Conservation (phyloP, 306 rosid species). For the Nissolia schottii region DNA sequence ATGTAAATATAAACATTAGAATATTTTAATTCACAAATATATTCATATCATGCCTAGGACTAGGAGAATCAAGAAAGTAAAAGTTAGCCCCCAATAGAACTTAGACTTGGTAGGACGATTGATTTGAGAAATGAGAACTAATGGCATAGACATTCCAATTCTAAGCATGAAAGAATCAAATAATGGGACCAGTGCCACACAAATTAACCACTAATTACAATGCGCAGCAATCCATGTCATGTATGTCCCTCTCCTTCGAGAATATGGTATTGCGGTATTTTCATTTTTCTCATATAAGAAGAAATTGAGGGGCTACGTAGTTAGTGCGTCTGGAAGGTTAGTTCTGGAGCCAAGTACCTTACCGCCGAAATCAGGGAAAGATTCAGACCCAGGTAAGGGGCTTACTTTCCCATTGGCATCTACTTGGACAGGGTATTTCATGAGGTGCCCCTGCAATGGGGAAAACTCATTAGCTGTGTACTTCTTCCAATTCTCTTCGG, state of each 20-base stretch:
- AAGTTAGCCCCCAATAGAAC: too few relatives aligned
- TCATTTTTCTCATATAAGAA: background rate
- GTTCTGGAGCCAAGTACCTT: constrained; percentile 36
- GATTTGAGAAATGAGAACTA: too few relatives aligned
- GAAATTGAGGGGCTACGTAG: constrained; percentile 21
- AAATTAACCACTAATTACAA: too few relatives aligned
- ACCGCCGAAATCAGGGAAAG: constrained; percentile 41
- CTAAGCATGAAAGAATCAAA: too few relatives aligned
- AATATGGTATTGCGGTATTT: too few relatives aligned
- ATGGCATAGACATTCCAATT: too few relatives aligned
- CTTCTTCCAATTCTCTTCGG: constrained; percentile 68
- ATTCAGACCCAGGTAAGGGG: constrained; percentile 29
- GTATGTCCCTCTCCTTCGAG: background rate
- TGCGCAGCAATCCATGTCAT: constrained; percentile 9
- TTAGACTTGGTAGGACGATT: too few relatives aligned
- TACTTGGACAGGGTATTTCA: constrained; percentile 37
- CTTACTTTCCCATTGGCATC: constrained; percentile 23
- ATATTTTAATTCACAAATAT: too few relatives aligned
- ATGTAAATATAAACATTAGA: too few relatives aligned
- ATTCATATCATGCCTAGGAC: too few relatives aligned
- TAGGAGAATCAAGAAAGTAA: too few relatives aligned
- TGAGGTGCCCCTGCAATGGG: constrained; percentile 72
- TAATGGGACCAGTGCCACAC: too few relatives aligned
- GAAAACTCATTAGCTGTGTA: constrained; percentile 40
- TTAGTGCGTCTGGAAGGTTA: constrained; percentile 37